Evolutionary conservation across 176 grass and related monocot species (phyloP).

Genomic region (Olyra latifolia): DNA sequence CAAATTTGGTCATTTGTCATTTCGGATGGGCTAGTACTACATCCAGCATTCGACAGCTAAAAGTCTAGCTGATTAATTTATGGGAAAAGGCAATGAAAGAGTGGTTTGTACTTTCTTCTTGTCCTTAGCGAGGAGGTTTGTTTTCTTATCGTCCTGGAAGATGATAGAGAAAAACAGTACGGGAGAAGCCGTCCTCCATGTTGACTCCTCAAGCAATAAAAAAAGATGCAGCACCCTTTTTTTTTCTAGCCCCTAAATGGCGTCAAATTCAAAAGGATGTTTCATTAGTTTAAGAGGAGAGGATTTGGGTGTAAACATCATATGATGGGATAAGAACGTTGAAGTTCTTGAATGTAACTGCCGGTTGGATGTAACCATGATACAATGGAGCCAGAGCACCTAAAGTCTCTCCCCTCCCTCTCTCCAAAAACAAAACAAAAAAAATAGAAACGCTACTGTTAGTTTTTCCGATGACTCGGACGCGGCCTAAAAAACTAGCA

Average conservation of each 20-base stretch:
- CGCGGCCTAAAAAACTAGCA: too few species aligned
- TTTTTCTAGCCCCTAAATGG: background rate
- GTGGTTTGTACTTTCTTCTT: background rate
- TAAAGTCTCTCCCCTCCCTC: too few species aligned
- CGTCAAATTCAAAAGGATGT: background rate
- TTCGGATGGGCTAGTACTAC: background rate
- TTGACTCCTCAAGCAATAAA: background rate
- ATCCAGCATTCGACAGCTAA: background rate
- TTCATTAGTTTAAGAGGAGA: background rate
- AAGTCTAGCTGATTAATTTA: background rate
- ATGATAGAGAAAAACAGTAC: background rate
- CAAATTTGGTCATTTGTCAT: background rate
- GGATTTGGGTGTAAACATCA: background rate
- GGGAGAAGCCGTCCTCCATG: background rate
- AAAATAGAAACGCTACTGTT: too few species aligned
- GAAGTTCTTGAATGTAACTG: background rate
- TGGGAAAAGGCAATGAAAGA: background rate
- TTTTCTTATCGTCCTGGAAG: background rate
- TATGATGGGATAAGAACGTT: background rate
- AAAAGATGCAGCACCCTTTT: background rate
- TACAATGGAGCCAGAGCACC: too few species aligned
- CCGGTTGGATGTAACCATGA: too few species aligned
- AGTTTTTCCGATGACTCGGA: too few species aligned
- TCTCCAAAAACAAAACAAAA: too few species aligned
- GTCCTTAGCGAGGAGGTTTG: background rate